Evolutionary conservation across 129 eudicot genomes (phyloP), one percentile per base, ranked within the genome.

Genomic region (Cynara cardunculus): DNA sequence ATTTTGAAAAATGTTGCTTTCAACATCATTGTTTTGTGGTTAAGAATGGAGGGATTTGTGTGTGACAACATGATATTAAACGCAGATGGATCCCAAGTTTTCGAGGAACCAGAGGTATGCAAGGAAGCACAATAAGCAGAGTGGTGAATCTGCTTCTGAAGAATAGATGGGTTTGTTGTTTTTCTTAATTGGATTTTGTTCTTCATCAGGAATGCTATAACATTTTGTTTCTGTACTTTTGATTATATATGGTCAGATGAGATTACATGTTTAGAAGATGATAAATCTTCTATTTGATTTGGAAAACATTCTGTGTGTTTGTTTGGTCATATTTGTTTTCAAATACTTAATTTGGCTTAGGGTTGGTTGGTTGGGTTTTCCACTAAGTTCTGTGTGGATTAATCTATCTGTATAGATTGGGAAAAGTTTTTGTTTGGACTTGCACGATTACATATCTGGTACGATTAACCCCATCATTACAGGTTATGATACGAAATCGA

Each of bases 101-200:
- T 82, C 90, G 93, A 92, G 96, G 91, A 92, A 92, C 89, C 97
- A 92, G 88, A 90, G 97, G 97, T 92, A 92, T 66, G 97, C 96
- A 27, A 92, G 93, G 93, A 92, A 92, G 96, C 96, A 92, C 79
- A 92, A 92, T 91, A 88, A 89, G 30, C 56, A 72, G 71, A 13
- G 56, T 21, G 71, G 71, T 25, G 97, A 85, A 64, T 76, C 72
- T 2, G 84, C 86, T 37, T 91, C 27, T 44, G 91, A 92, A 81
- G 92, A 87, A 77, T 90, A 89, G 79, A 86, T 74, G 12, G 35
- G 22, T 69, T 21, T 31, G 19, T 3, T 73, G 28, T 41, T 73
- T 73, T 73, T 16, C 4, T 16, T 28, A 27, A 28, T 21, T 69
- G 24, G 46, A 69, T 69, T 69, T 30, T 69, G 73, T 69, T 69